Base-by-base conservation (phyloP, 495 filamentous ascomycete genomes). In the Penicillium atrosanguineum region DNA sequence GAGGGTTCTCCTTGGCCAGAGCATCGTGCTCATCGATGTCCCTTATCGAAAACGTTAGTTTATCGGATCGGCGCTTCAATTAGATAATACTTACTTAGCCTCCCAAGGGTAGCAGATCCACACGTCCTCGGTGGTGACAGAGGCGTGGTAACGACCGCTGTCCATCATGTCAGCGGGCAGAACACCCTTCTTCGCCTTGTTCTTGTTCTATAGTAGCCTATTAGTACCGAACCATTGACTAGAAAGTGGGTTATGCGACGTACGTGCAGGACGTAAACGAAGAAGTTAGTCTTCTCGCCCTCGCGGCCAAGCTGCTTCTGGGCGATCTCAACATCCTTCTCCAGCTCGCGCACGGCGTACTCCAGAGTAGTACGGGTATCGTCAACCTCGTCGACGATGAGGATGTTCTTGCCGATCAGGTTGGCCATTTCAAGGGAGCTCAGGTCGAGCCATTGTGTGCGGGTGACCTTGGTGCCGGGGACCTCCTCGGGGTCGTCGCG, bases 91-190 rank as follows among this genome's bases (percentile, higher is more conserved):
- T 46, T 78, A 88, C 74, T 75, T 88, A 39, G 95, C 94, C 74
- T 98, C 94, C 94, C 94, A 98, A n/a, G 94, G 94, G 71, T 99
- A 99, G 78, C 89, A 94, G 66, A 97, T 97, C 94, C 94, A 99
- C 50, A 90, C 86, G 75, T 99, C 93, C 20, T 80, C 81, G 19
- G 93, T 89, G 28, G 94, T 97, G 61, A 86, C 77, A 14, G 94
- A 89, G 20, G 94, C 94, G 51, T 90, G 69, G 72, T 99, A 99
- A 60, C 86, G 78, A 23, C 82, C 80, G 51, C 87, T 74, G 19
- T 80, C 75, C 64, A 90, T 79, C 84, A 96, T 90, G 12, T 88
- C 84, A n/a, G 82, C 60, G 14, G 95, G 91, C 44, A 99, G 77
- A 36, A 73, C 64, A 48, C 94, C 94, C 79, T 95, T 95, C 85